phyloP scores from a whole-genome alignment of 345 rosid species.

The Turritis glabra region DNA sequence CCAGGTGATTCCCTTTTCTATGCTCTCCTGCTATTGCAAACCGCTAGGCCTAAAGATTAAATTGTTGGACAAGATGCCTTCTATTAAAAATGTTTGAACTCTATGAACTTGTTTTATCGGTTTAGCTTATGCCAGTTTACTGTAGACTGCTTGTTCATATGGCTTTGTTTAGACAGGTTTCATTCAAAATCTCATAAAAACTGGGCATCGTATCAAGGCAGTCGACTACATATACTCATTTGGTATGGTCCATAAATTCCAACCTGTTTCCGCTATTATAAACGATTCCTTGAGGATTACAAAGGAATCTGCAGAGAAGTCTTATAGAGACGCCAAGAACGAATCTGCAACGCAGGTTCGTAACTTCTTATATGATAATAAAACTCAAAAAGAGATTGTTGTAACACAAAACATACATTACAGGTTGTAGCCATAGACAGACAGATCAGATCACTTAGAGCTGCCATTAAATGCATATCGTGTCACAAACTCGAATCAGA shows the following conservation, averaged over 20 bases:
- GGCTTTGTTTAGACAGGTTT: constrained; percentile 18
- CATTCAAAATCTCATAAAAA: constrained; percentile 37
- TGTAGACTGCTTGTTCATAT: not conserved
- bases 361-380: not conserved
- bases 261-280: constrained; percentile 36
- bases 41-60: not conserved
- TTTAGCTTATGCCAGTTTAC: not conserved
- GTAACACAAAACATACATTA: not conserved
- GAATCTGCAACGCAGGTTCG: constrained; percentile 20
- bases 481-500: constrained; percentile 34
- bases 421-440: constrained; percentile 36
- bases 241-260: constrained; percentile 40
- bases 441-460: constrained; percentile 25
- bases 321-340: constrained; percentile 11
- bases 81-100: not conserved
- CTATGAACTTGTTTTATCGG: not conserved
- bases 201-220: constrained; percentile 39
- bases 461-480: constrained; percentile 23
- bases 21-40: not conserved
- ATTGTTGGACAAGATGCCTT: not conserved
- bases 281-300: constrained; percentile 38
- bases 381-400: constrained; percentile 3
- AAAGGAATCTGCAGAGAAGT: constrained; percentile 15
- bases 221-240: constrained; percentile 41
- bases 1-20: constrained; percentile 22